Conservation (phyloP, 805 yeast species). For the Ogataea salicorniae region DNA sequence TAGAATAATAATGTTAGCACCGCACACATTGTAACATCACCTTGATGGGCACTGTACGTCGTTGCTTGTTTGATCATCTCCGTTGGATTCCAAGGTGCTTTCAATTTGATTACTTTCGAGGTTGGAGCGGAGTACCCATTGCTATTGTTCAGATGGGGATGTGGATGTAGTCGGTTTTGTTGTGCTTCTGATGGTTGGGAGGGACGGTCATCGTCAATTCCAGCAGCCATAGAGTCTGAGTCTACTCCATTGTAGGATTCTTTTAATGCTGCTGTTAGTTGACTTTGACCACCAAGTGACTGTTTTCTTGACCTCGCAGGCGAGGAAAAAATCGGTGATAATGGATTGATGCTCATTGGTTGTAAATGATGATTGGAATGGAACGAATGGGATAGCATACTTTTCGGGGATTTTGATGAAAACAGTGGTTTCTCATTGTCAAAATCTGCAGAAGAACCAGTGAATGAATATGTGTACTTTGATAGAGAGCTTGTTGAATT, state of each 20-base stretch:
- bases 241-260: constrained; percentile 2
- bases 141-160: background rate
- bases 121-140: background rate
- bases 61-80: constrained; percentile 45
- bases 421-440: constrained; percentile 30
- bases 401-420: background rate
- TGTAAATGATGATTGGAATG: constrained; percentile 5
- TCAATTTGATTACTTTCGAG: background rate
- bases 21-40: constrained; percentile 59
- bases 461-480: constrained; percentile 26
- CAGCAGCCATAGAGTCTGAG: background rate
- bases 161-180: background rate
- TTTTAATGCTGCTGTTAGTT: constrained; percentile 25
- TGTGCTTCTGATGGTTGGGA: constrained; percentile 1
- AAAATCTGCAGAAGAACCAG: constrained; percentile 30
- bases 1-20: constrained; percentile 52
- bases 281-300: constrained; percentile 25
- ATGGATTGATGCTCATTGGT: background rate
- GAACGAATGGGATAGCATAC: background rate
- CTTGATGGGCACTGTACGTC: constrained; percentile 53
- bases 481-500: constrained; percentile 11
- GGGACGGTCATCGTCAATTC: background rate
- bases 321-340: background rate
- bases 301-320: constrained; percentile 6
- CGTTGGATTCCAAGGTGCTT: constrained; percentile 54